Conservation (phyloP, 2,329 filamentous ascomycete genomes). For the Rhinocladiella similis region DNA sequence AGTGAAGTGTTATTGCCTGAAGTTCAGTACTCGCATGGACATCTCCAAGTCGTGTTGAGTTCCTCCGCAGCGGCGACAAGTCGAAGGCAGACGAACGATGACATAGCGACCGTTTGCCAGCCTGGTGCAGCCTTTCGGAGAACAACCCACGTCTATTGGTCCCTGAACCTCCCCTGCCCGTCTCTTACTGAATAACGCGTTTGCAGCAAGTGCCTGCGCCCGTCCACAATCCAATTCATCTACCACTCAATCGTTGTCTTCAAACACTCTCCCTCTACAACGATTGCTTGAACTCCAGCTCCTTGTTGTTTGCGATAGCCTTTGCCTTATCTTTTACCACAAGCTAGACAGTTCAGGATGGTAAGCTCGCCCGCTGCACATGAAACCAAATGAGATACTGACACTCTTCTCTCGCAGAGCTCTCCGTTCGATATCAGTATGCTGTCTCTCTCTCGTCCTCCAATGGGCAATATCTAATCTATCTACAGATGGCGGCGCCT, state of each 20-base stretch:
- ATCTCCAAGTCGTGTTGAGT: slow-evolving; percentile 13
- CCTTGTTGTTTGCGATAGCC: slow-evolving; percentile 7
- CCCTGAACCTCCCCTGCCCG: not conserved
- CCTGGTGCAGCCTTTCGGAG: not conserved
- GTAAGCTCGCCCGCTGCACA: slow-evolving; percentile 35
- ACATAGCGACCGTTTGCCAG: slow-evolving; percentile 14
- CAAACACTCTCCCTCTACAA: slow-evolving; percentile 1
- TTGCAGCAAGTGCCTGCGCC: slow-evolving; percentile 20
- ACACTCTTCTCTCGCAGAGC: slow-evolving; percentile 56
- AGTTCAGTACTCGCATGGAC: slow-evolving; percentile 16
- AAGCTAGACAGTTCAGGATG: slow-evolving; percentile 31
- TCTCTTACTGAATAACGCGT: slow-evolving; percentile 17
- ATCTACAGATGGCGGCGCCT: slow-evolving; percentile 75
- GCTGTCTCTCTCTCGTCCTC: slow-evolving; percentile 32
- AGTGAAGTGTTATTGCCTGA: too few species aligned
- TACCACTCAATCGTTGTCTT: not conserved
- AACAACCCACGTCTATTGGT: slow-evolving; percentile 13
- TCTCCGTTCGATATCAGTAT: slow-evolving; percentile 96
- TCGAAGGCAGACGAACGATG: slow-evolving; percentile 16
- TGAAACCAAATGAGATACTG: slow-evolving; percentile 25
- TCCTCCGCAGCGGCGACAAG: slow-evolving; percentile 5
- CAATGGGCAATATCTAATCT: not conserved
- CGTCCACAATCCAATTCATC: too few species aligned
- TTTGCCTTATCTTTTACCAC: slow-evolving; percentile 16
- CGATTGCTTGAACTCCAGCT: not conserved